Conservation (phyloP, 1,284 basidiomycete species). For the Hemileia vastatrix region DNA sequence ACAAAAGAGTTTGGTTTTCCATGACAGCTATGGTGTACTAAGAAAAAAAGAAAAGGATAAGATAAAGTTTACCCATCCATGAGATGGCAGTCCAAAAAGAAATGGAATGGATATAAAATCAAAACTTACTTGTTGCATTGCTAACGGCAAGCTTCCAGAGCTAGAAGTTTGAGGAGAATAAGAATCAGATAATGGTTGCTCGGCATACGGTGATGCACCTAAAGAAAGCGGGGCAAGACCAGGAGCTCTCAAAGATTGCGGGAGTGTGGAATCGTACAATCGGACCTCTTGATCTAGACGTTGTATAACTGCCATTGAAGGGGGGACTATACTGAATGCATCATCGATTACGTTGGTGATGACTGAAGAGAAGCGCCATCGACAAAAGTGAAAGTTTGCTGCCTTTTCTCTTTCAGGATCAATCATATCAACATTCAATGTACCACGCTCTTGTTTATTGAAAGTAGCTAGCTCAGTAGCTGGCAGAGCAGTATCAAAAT, state of each 20-base stretch:
- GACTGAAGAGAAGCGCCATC: constrained; percentile 17
- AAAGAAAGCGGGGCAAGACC: not conserved
- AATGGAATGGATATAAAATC: not conserved
- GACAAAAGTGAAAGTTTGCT: constrained; percentile 6
- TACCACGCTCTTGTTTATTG: not conserved
- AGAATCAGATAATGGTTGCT: not conserved
- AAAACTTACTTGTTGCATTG: constrained; percentile 14
- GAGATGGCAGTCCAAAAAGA: not conserved
- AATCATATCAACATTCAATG: not conserved
- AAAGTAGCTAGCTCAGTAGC: not conserved
- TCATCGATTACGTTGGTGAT: constrained; percentile 15
- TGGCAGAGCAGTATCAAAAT: constrained; percentile 14
- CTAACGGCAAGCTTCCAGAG: not conserved
- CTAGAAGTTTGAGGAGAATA: not conserved
- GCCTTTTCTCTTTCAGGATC: too few relatives aligned
- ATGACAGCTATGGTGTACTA: constrained; percentile 15
- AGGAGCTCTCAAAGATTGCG: not conserved
- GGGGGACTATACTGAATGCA: constrained; percentile 13
- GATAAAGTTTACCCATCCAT: not conserved
- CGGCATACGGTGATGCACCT: constrained; percentile 11
- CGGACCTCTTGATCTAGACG: constrained; percentile 16
- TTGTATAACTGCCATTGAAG: constrained; percentile 14
- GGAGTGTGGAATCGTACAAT: constrained; percentile 4
- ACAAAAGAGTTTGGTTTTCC: constrained; percentile 22
- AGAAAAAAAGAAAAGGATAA: not conserved